Evolutionary conservation across 225 moss, liverwort and hornwort genomes (phyloP), one percentile per base, ranked within the genome.

Genomic region (Neckera pumila): DNA sequence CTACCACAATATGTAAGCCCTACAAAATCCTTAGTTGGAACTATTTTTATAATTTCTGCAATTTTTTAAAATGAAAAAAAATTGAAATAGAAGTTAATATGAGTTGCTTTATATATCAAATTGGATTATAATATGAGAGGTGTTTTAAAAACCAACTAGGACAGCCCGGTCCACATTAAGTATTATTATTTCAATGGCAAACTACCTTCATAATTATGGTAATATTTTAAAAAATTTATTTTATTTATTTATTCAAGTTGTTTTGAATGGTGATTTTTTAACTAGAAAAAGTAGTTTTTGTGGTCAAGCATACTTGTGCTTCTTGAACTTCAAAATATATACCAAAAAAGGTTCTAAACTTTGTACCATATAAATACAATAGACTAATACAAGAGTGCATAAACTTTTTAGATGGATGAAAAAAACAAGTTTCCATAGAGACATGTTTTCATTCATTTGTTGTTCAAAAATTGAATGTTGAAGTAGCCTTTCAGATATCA

Each of bases 281-380:
- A 69, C 8, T 67, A 4, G 23, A 69, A 40, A 40, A 69, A 0
- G 7, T 8, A 23, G 7, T 69, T 69, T 67, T 38, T 23, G 13
- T 23, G 1, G 14, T 23, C 8, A 40, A 40, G 22, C 2, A 69
- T 23, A 69, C 14, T 69, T 69, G 1, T 0, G 4, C 13, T 38
- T 69, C 12, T 38, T 69, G 2, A 38, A 23, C 23, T 13, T 38
- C 4, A 38, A 7, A 40, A 38, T 40, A 40, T 69, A 12, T 38
- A 13, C 23, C 22, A 69, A 67, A 38, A 9, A 21, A 0, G n/a
- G 0, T 17, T n/a, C 6, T 19, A 67, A n/a, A n/a, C 6, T n/a
- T n/a, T 66, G 2, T 36, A 67, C 0, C 0, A 0, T 22, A 38
- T 1, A 69, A 69, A 22, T 38, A 0, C 20, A 38, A 38, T 4